Conservation (phyloP, 768 basidiomycete species). For the Strobilomyces dryophilus region DNA sequence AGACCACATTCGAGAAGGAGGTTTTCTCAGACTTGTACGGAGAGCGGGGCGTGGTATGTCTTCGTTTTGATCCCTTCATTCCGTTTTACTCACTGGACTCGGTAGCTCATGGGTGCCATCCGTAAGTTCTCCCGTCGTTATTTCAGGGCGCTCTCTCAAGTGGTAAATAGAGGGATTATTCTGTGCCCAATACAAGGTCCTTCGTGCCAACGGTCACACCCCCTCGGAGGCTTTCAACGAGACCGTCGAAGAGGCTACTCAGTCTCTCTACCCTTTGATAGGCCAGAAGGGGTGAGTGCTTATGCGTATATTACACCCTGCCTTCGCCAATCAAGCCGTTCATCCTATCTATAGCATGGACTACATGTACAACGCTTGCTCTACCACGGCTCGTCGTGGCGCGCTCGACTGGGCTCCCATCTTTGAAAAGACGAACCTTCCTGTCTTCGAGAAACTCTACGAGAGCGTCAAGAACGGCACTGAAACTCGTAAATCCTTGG, state of each 20-base stretch:
- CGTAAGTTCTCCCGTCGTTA: slow-evolving; percentile 46
- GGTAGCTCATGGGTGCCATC: slow-evolving; percentile 93
- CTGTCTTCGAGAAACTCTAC: slow-evolving; percentile 94
- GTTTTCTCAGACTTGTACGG: slow-evolving; percentile 99
- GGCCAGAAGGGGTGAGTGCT: slow-evolving; percentile 80
- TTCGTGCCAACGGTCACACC: slow-evolving; percentile 92
- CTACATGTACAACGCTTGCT: slow-evolving; percentile 99
- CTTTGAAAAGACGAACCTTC: slow-evolving; percentile 91
- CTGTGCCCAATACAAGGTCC: slow-evolving; percentile 97
- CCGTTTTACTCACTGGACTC: slow-evolving; percentile 5
- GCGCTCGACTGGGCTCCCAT: slow-evolving; percentile 99
- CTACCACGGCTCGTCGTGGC: slow-evolving; percentile 97
- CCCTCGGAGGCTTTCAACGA: slow-evolving; percentile 99
- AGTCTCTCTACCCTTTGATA: slow-evolving; percentile 95
- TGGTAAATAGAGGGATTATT: slow-evolving; percentile 81
- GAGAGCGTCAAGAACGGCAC: slow-evolving; percentile 92
- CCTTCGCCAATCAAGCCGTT: background rate
- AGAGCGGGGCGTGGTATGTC: slow-evolving; percentile 96
- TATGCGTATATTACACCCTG: background rate
- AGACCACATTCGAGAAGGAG: slow-evolving; percentile 99
- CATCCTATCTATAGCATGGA: slow-evolving; percentile 65
- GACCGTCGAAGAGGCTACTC: slow-evolving; percentile 99
- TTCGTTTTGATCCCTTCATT: background rate
- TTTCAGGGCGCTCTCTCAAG: slow-evolving; percentile 2
- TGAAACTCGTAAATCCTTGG: slow-evolving; percentile 94